Evolutionary conservation across 345 rosid genomes (phyloP), one percentile per base, ranked within the genome.

Genomic region (Salix purpurea): DNA sequence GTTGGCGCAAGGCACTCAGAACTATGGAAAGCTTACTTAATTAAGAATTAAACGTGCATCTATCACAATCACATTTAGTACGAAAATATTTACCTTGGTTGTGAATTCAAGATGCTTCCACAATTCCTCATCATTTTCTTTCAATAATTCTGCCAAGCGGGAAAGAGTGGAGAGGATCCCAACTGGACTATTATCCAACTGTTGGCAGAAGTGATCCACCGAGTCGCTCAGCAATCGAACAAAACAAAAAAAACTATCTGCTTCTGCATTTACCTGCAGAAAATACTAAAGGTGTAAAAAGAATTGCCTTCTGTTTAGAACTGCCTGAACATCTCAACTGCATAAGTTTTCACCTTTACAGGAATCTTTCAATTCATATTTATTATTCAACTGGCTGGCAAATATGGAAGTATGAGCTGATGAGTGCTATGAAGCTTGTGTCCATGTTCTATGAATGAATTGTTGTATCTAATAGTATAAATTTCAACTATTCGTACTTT

Each of bases 171-270:
- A 80, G 65, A 89, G 89, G 71, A 91, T 91, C 54, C 93, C 93
- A 58, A 78, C 90, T 0, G 91, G 77, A 83, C 93, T 91, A 69
- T 91, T 87, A 77, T 91, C 96, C 77, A 91, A 46, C 77, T 87
- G 91, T 76, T 89, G 86, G 75, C 96, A 89, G 74, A 91, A 88
- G 79, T 91, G 91, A 77, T 91, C 96, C 79, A 91, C 89, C 2
- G 91, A 91, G 62, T 91, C 93, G 14, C 93, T 78, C 76, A 91
- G 62, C 46, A 91, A 81, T 56, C 88, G 77, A 50, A 89, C 89
- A 82, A 91, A 89, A 62, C 91, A 91, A 32, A 87, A 78, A 79
- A 91, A 88, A 68, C 90, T 89, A 74, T 89, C 92, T 40, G 92
- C 94, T 82, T 89, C 94, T 18, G 88, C 89, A 81, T 86, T 84